Evolutionary conservation across 1,284 basidiomycete species (phyloP).

Genomic region (Tilletia caries): DNA sequence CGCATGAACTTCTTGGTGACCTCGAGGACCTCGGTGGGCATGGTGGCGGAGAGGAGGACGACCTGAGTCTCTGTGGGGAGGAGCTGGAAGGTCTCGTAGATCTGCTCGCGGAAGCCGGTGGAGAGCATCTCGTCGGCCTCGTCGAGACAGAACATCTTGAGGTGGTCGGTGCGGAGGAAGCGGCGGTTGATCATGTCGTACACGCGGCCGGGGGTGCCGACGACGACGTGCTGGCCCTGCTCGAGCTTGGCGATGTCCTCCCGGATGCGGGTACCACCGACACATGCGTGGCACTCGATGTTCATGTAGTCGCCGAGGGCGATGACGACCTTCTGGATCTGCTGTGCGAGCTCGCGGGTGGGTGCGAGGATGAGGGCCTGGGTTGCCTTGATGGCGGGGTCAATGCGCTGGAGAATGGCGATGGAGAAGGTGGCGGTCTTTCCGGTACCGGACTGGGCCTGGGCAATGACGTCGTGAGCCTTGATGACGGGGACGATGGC

Average conservation of each 20-base stretch:
- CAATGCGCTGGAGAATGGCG: constrained; percentile 72
- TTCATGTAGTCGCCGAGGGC: constrained; percentile 99
- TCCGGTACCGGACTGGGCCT: constrained; percentile 98
- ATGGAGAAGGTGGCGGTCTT: constrained; percentile 87
- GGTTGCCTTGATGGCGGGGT: constrained; percentile 88
- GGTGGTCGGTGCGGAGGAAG: constrained; percentile 88
- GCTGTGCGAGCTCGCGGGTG: constrained; percentile 65
- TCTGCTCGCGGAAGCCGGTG: constrained; percentile 99
- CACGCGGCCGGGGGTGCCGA: constrained; percentile 94
- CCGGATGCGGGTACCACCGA: constrained; percentile 85
- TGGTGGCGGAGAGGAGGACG: constrained; percentile 73
- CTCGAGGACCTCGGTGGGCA: constrained; percentile 96
- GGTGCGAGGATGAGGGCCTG: constrained; percentile 88
- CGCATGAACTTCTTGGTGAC: constrained; percentile 99
- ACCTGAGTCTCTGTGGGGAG: constrained; percentile 37
- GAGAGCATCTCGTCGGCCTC: constrained; percentile 96
- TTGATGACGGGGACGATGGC: constrained; percentile 58
- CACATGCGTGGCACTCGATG: constrained; percentile 97
- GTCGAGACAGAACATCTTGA: constrained; percentile 99
- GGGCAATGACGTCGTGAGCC: constrained; percentile 86
- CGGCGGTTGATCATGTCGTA: constrained; percentile 99
- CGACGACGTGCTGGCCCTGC: constrained; percentile 96
- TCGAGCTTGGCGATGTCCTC: constrained; percentile 98
- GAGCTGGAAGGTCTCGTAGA: constrained; percentile 68
- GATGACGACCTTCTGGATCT: constrained; percentile 97